Evolutionary conservation across 139 green algal species (phyloP), one percentile per base, ranked within the genome.

Genomic region (Coelastrella sp.): DNA sequence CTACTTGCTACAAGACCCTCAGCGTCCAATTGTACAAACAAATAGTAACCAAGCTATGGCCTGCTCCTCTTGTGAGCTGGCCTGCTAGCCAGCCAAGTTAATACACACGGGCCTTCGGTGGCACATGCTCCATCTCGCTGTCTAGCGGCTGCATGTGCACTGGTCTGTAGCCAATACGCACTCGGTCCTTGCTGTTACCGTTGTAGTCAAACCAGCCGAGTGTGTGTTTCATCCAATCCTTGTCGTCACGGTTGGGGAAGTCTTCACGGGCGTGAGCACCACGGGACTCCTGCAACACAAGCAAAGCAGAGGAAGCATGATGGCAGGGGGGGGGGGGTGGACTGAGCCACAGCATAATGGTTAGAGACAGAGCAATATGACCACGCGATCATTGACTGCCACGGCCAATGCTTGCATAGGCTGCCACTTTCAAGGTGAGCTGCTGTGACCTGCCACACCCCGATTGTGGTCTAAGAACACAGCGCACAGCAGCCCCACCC

Each of bases 191-290:
- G 78, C 85, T 78, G 82, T 57, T 77, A 73, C 57, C 77, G 59
- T 88, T 17, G 16, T 66, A 75, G 74, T 97, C 92, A 80, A 95
- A 97, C 92, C 95, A 99, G 60, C 94, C 98, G 10, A 99, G 87
- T 7, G 98, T 98, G 96, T 99, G 98, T 96, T 99, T 99, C 95
- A 99, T 99, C 98, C 98, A 99, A 10, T 97, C 85, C 86, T 96
- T 89, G 91, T 99, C 98, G 76, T 99, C 92, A 65, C 98, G 95
- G 57, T 97, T 88, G 1, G 94, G 82, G 93, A 99, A 99, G 95
- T 99, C 98, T 94, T 99, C 98, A 47, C 97, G 96, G 7, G 98
- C 96, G 90, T 99, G 98, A 3, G 98, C 98, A 20, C 98, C 98
- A 66, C 98, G 97, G 3, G 87, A 96, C 93, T 99, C 98, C 83